Base-by-base conservation (phyloP, 768 basidiomycete genomes). In the Clitopilus hobsonii region DNA sequence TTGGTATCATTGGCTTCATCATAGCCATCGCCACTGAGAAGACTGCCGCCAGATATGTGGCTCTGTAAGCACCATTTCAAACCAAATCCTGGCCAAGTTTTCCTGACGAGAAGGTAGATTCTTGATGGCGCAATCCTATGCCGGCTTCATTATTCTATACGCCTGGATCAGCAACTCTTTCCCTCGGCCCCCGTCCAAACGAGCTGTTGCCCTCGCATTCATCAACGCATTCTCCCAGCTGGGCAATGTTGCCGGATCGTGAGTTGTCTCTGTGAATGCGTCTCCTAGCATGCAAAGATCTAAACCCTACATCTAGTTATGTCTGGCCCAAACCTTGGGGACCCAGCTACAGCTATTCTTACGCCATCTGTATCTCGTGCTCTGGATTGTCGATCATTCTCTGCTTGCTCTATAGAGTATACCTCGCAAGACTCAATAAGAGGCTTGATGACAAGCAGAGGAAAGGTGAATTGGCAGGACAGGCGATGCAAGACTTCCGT, bases 201-300 rank as follows among this genome's bases (percentile, higher is more conserved):
- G 93, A 4, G 89, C 93, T 2, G 87, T 94, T n/a, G 87, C 87
- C 11, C 75, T 96, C 49, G 93, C 91, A 1, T 70, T 90, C 57
- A 82, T 94, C 62, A 93, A 94, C 67, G 82, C 86, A 38, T 83
- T 91, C 63, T 86, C 87, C 7, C 85, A 91, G 63, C 75, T 91
- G 2, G 94, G 94, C 0, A 95, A 95, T 71, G 77, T 96, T 38
- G 72, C 84, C 38, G 93, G 93, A 58, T 86, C 91, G 75, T 94
- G 74, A 72, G 83, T 80, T 24, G 36, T 56, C 10, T 27, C 49
- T 14, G 41, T 49, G 49, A 38, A 13, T 26, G 16, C 45, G 13
- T 56, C 24, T n/a, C 48, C 36, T 30, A 20, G 7, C 54, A 5
- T 51, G 22, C 30, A 20, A 49, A n/a, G 25, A 38, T 18, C 27